Conservation (phyloP, 2,329 filamentous ascomycete genomes). For the Fulvia fulva region DNA sequence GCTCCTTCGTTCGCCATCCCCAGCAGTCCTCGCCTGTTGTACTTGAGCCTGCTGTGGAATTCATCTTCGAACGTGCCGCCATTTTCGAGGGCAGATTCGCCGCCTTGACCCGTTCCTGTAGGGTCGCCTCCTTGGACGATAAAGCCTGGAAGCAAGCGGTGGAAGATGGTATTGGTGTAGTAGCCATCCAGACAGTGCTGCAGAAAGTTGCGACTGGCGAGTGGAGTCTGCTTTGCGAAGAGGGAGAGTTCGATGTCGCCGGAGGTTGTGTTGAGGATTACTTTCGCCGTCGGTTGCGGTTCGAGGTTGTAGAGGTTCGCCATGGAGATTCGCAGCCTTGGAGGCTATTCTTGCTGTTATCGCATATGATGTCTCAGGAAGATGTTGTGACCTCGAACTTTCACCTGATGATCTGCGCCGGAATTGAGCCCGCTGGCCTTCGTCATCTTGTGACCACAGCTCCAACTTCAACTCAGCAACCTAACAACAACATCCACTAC, state of each 20-base stretch:
- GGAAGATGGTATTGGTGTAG: conserved; percentile 90
- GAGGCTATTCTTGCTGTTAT: not conserved
- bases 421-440: not conserved
- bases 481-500: conserved; percentile 1
- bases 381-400: not conserved
- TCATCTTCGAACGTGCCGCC: conserved; percentile 82
- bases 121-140: conserved; percentile 94
- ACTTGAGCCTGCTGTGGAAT: conserved; percentile 86
- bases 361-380: conserved; percentile 6
- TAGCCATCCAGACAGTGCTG: conserved; percentile 94
- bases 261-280: conserved; percentile 81
- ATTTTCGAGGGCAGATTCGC: conserved; percentile 87
- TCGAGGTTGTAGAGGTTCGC: conserved; percentile 90
- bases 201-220: conserved; percentile 91
- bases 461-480: not conserved
- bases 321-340: conserved; percentile 53
- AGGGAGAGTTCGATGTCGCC: conserved; percentile 89
- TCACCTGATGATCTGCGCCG: not conserved
- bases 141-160: conserved; percentile 86
- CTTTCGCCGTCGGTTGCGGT: conserved; percentile 88
- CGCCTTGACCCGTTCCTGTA: conserved; percentile 85
- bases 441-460: conserved; percentile 2
- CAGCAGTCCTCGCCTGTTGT: conserved; percentile 82
- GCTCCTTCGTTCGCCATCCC: conserved; percentile 93
- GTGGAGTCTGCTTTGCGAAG: conserved; percentile 88